Evolutionary conservation across 192 early-diverging fungal genomes (phyloP), one percentile per base, ranked within the genome.

Genomic region (Linnemannia elongata): DNA sequence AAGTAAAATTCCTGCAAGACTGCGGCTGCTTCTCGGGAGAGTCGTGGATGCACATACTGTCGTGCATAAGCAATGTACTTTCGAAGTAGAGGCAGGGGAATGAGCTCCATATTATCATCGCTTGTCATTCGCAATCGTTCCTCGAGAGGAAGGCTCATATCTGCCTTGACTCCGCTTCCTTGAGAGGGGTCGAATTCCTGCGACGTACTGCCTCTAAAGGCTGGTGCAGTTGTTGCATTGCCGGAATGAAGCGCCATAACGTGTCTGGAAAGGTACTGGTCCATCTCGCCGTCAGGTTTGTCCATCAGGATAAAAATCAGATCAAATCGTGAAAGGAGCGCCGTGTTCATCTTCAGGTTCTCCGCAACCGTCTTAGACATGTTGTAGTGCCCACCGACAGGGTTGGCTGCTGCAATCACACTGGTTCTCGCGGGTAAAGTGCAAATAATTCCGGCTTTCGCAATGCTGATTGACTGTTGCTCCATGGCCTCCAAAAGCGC

Each of bases 351-450:
- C 82, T 93, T 94, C 70, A 97, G 85, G 85, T 97, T 97, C 74
- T 97, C 96, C 1, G 95, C 86, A 0, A 97, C 93, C 6, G 95
- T 95, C 83, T 97, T 97, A 39, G 92, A 90, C 87, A 94, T 95
- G 90, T 97, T 96, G 92, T 98, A 98, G 74, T 95, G 94, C 9
- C 97, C 97, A 24, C 94, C 93, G 35, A 94, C 93, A 6, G 97
- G 97, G 74, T 98, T 98, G 9, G 97, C 97, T 0, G 97, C 95
- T 2, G 97, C 96, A 85, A 97, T 95, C 35, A 97, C 95, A 71
- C 96, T 94, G 74, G 95, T 94, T 41, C 97, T 93, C 6, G 96
- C 96, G 8, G 96, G 96, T 38, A 97, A 85, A 2, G 93, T 96
- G 63, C 95, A 95, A 44, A 96, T 94, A 55, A 98, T 93, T 6